A percentile compares a stretch with the other conserved stretches of the same genome.
These are phyloP conservation scores for Clonostachys byssicola DNA, from an alignment of 2,329 filamentous ascomycete species.

Conservation along the genomic window DNA sequence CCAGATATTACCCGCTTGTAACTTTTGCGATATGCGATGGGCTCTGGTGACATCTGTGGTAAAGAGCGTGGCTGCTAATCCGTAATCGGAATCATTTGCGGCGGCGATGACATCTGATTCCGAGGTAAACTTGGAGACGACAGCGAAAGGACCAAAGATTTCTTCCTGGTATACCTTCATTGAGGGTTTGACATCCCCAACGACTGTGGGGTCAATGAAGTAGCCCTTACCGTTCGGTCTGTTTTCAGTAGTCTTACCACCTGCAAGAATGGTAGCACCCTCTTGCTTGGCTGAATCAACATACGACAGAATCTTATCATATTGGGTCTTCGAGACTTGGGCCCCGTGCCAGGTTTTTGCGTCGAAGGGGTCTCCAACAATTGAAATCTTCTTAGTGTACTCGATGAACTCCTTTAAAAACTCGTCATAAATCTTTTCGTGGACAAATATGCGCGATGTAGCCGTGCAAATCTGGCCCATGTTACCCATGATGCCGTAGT, in stretches of 20 bases:
- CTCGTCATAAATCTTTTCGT: conserved; percentile 47
- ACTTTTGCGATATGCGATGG: conserved; percentile 31
- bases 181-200: conserved; percentile 9
- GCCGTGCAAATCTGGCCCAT: conserved; percentile 53
- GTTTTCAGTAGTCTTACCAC: conserved; percentile 48
- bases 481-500: conserved; percentile 38
- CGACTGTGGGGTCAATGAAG: conserved; percentile 8
- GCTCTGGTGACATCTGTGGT: conserved; percentile 39
- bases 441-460: conserved; percentile 51
- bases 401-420: conserved; percentile 53
- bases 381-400: conserved; percentile 40
- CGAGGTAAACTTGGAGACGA: conserved; percentile 7
- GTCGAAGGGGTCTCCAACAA: conserved; percentile 11
- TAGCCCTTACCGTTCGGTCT: conserved; percentile 28
- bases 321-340: conserved; percentile 54
- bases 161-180: conserved; percentile 13
- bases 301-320: conserved; percentile 59
- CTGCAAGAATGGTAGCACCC: conserved; percentile 61
- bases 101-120: conserved; percentile 11
- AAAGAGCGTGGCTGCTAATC: conserved; percentile 47
- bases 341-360: conserved; percentile 18
- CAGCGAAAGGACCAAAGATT: conserved; percentile 14
- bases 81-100: conserved; percentile 38
- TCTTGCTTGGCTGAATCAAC: conserved; percentile 34
- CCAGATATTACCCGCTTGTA: conserved; percentile 44